These are phyloP conservation scores for Allomyces macrogynus DNA, from an alignment of 192 early-diverging fungal genomes.

Conservation along the genomic window DNA sequence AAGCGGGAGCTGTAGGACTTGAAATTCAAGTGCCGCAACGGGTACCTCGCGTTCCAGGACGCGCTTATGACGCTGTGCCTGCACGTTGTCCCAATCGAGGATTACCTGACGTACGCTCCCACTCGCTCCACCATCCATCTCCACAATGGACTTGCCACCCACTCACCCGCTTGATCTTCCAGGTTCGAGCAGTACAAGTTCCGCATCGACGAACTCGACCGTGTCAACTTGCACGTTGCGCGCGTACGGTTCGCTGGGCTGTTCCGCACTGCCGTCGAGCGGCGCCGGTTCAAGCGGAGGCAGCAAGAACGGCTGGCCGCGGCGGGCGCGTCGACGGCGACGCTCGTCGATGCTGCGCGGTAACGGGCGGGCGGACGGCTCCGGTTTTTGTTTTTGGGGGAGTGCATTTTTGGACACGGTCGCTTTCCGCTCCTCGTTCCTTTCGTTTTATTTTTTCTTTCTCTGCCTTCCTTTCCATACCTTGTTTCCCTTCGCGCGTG, in stretches of 20 bases:
- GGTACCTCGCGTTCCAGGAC: neutral
- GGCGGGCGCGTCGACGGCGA: no score
- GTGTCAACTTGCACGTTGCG: neutral
- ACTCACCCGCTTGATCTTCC: no score
- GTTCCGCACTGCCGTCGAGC: neutral
- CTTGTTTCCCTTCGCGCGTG: no score
- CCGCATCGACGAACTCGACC: neutral
- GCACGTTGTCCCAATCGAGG: neutral
- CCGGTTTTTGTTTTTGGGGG: no score
- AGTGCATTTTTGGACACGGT: no score
- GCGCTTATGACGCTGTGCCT: neutral
- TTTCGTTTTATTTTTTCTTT: no score
- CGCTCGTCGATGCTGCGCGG: no score
- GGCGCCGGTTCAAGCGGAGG: neutral
- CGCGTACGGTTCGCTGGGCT: neutral
- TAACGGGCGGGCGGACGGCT: no score
- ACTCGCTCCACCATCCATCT: no score
- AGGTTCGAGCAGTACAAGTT: neutral
- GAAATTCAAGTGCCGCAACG: neutral
- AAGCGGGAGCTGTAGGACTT: neutral
- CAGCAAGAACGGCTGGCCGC: neutral
- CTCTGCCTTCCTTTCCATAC: no score
- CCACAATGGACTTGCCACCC: no score
- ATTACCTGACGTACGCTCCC: neutral
- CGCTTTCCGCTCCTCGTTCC: no score